Base-by-base conservation (phyloP, 108 stramenopile species). In the Cyclostephanos invisitatus region DNA sequence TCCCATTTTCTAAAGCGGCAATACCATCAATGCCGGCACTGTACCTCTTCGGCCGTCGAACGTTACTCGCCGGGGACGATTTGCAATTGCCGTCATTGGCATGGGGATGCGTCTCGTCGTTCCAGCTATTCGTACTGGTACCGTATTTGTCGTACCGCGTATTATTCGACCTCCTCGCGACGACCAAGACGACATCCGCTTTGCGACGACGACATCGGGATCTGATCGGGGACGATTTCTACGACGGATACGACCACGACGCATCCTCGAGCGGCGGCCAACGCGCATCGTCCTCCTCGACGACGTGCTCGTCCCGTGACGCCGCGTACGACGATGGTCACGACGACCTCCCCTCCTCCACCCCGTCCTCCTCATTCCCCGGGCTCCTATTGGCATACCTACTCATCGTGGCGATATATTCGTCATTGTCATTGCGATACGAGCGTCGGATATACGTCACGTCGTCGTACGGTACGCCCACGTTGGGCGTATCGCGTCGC, bases 11-110 rank as follows among this genome's bases (percentile, higher is more conserved):
- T n/a, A n/a, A n/a, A n/a, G n/a, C n/a, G n/a, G n/a, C n/a, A n/a
- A n/a, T n/a, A n/a, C n/a, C n/a, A n/a, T 57, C 1, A 11, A 93
- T 93, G 92, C 92, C 92, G n/a, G 86, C 93, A 15, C 88, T 94
- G 46, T 74, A 90, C 36, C 70, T 94, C 40, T 94, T 94, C 78
- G 61, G 76, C 36, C 75, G 89, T 20, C 75, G 87, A 11, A 94
- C 93, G 7, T 27, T 91, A 38, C 67, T 90, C 10, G 93, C 85
- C 21, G 93, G 93, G 5, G 93, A 94, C 54, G 93, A 94, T 54
- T 67, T 94, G n/a, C 90, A 91, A 22, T 60, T 87, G 2, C 87
- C 91, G 10, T 86, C 87, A 0, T 32, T 81, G 15, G 80, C 73
- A 18, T 74, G 73, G 73, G 80, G 73, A 5, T 54, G 44, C 27